Conservation (phyloP, 345 rosid species). For the Citrus unshiu region DNA sequence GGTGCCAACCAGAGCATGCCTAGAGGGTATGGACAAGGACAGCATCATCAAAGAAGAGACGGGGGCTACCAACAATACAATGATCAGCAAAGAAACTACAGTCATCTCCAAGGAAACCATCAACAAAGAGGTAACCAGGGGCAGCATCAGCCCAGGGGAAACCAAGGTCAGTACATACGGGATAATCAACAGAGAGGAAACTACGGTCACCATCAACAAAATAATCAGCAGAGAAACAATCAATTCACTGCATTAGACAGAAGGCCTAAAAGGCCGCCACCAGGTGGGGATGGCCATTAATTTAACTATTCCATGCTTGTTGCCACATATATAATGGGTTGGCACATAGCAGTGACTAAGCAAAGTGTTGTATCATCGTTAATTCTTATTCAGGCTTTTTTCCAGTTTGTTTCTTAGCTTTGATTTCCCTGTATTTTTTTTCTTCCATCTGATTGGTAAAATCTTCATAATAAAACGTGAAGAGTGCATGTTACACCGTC, state of each 20-base stretch:
- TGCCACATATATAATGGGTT: background rate
- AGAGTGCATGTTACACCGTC: no score
- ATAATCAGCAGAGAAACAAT: conserved; percentile 28
- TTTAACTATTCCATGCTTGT: background rate
- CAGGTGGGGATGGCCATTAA: conserved; percentile 15
- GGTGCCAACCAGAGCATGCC: conserved; percentile 32
- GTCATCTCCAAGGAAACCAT: background rate
- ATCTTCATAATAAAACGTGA: background rate
- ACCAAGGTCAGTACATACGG: conserved; percentile 16
- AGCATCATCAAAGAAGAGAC: conserved; percentile 25
- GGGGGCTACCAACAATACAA: conserved; percentile 6
- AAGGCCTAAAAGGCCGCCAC: conserved; percentile 18
- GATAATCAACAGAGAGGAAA: conserved; percentile 9
- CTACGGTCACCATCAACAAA: conserved; percentile 3
- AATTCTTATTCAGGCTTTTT: background rate
- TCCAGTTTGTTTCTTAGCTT: background rate
- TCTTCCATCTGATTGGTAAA: background rate
- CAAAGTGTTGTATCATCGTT: conserved; percentile 8
- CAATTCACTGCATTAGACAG: conserved; percentile 37
- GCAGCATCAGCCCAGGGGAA: conserved; percentile 5
- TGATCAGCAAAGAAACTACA: conserved; percentile 12
- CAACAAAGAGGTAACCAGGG: conserved; percentile 27
- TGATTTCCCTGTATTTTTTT: background rate
- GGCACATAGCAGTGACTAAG: background rate
- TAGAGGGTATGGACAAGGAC: conserved; percentile 33